phyloP scores from a whole-genome alignment of 2,329 filamentous ascomycete species.

The Aspergillus tamarii region DNA sequence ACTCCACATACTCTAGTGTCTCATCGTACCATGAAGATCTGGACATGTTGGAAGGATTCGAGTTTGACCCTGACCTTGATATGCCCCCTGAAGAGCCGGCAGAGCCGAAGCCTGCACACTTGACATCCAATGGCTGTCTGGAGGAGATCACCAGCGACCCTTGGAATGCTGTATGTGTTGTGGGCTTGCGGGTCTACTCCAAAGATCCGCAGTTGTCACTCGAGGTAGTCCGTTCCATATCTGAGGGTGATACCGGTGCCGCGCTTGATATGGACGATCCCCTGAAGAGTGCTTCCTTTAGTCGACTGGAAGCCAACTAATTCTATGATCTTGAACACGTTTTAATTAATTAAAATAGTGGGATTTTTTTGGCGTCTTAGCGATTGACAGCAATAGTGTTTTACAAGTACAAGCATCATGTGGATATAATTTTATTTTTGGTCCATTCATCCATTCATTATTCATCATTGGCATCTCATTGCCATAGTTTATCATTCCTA shows the following conservation, averaged over 20 bases:
- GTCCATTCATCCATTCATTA: background rate
- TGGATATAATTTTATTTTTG: background rate
- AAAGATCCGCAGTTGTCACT: conserved; percentile 55
- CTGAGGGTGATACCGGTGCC: conserved; percentile 42
- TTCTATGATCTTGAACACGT: background rate
- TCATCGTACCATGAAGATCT: conserved; percentile 30
- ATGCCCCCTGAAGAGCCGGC: conserved; percentile 38
- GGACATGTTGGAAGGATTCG: conserved; percentile 44
- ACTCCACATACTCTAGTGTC: conserved; percentile 24
- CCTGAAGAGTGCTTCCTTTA: conserved; percentile 35
- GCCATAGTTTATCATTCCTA: background rate
- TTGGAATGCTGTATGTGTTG: conserved; percentile 65
- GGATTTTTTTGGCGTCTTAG: background rate
- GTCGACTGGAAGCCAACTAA: background rate
- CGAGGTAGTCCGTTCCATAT: conserved; percentile 53
- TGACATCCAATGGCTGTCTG: conserved; percentile 14
- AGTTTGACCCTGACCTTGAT: conserved; percentile 48
- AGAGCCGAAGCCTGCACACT: conserved; percentile 17
- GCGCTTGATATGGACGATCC: conserved; percentile 49
- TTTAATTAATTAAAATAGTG: background rate
- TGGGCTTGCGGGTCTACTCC: conserved; percentile 62
- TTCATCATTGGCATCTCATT: background rate
- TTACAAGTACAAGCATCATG: background rate
- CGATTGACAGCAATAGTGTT: background rate
- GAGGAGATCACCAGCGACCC: conserved; percentile 41